A percentile compares a stretch with the other conserved stretches of the same genome.
Evolutionary conservation across 805 yeast species (phyloP).

Genomic region (Yamadazyma olivae): DNA sequence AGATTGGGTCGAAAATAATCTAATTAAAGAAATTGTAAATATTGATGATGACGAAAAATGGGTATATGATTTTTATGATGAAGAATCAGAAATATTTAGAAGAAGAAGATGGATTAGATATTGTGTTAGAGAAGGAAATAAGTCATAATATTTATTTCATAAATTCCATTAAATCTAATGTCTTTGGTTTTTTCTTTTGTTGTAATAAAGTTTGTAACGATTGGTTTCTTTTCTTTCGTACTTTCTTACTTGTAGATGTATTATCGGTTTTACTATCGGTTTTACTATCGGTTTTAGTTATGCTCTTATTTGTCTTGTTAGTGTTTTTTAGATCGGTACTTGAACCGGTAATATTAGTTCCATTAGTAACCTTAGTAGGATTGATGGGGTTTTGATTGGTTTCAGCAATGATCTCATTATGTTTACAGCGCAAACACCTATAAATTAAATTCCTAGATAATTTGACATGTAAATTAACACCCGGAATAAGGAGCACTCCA

Average conservation of each 20-base stretch:
- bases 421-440: conserved; percentile 15
- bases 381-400: too few species aligned
- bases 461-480: conserved; percentile 13
- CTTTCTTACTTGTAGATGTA: conserved; percentile 35
- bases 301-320: too few species aligned
- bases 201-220: conserved; percentile 40
- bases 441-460: conserved; percentile 2
- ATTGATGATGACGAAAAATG: conserved; percentile 78
- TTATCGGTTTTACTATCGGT: too few species aligned
- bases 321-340: conserved; percentile 1
- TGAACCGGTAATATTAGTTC: neutral
- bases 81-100: conserved; percentile 40
- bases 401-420: neutral
- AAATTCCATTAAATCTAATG: conserved; percentile 50
- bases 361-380: too few species aligned
- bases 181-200: conserved; percentile 34
- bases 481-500: conserved; percentile 31
- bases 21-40: conserved; percentile 49
- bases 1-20: conserved; percentile 57
- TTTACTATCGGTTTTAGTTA: too few species aligned
- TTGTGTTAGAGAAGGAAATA: conserved; percentile 5
- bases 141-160: conserved; percentile 25
- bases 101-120: conserved; percentile 66
- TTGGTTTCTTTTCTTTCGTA: conserved; percentile 42
- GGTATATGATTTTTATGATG: conserved; percentile 64